phyloP scores from a whole-genome alignment of 345 rosid species.

The Kernera saxatilis region DNA sequence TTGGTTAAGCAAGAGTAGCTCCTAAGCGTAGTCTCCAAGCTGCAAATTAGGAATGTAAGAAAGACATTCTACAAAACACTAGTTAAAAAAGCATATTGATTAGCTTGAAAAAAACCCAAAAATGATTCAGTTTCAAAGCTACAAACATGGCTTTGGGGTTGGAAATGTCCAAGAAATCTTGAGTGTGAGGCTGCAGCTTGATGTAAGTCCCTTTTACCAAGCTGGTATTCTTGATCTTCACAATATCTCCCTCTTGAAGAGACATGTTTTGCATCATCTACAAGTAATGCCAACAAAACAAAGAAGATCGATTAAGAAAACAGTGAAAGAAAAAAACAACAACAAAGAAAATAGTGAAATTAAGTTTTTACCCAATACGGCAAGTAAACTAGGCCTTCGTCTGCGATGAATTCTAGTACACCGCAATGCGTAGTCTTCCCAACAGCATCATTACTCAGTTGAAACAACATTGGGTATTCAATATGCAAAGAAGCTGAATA shows the following conservation, averaged over 20 bases:
- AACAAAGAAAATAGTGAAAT: not conserved
- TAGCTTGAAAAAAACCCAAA: too few relatives aligned
- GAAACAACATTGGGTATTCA: constrained; percentile 63
- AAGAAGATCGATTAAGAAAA: not conserved
- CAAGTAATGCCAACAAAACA: not conserved
- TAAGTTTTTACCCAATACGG: constrained; percentile 52
- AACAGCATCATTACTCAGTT: constrained; percentile 38
- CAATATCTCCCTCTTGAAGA: constrained; percentile 55
- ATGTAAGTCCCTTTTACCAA: constrained; percentile 56
- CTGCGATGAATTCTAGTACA: constrained; percentile 61
- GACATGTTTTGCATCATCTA: constrained; percentile 78
- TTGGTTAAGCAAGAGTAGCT: constrained; percentile 66
- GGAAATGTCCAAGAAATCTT: constrained; percentile 55
- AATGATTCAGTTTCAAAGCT: not conserved
- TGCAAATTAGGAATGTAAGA: constrained; percentile 23
- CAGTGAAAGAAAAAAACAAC: not conserved
- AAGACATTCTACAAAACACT: not conserved
- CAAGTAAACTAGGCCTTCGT: constrained; percentile 56
- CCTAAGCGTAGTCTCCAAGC: constrained; percentile 66
- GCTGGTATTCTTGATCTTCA: constrained; percentile 41
- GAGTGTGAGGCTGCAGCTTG: constrained; percentile 64
- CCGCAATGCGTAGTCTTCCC: constrained; percentile 53
- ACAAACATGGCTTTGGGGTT: constrained; percentile 76
- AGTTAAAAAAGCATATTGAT: too few relatives aligned
- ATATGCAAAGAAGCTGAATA: constrained; percentile 52